Base-by-base conservation (phyloP, 169 alveolate genomes). In the Miamiensis avidus region DNA sequence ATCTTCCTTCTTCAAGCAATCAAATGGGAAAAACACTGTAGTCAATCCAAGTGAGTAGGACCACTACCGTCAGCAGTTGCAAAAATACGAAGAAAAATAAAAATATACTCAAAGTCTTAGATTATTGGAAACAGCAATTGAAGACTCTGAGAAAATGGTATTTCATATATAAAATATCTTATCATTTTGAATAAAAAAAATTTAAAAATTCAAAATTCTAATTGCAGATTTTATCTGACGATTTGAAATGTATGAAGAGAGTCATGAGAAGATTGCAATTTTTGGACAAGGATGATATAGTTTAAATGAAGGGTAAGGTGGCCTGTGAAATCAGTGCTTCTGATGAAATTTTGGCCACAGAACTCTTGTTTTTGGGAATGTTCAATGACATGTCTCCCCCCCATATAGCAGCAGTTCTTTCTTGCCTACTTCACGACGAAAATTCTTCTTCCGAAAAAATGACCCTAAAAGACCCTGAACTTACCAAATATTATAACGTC, bases 321-420 rank as follows among this genome's bases (percentile, higher is more conserved):
- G 99, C 99, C 29, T 99, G 99, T 91, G 99, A 98, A 85, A 97
- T 99, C 75, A 95, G 99, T 49, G 99, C 99, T 25, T 95, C 99
- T n/a, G 99, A 98, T 90, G 99, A 99, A 92, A 86, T 99, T 34
- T 91, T 99, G 69, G 97, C 98, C 65, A 97, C 99, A 15, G 99
- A 99, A 89, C 87, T 98, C 84, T 93, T 98, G 34, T 95, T 98
- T 75, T 94, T 97, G 74, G 98, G 98, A 75, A 95, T 97, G 82
- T 98, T 99, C 87, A 97, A 98, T 72, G 97, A 97, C 76, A 91
- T 98, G 89, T 92, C 91, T 34, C 95, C 97, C n/a, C 98, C 97
- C 85, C 96, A 96, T 81, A 96, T 98, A 30, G 98, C 99, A 31
- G 99, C 99, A 0, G 92, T 98, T 25, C 93, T 98, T 25, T 97